Evolutionary conservation across 2,329 filamentous ascomycete species (phyloP).

Genomic region (Xylaria hypoxylon): DNA sequence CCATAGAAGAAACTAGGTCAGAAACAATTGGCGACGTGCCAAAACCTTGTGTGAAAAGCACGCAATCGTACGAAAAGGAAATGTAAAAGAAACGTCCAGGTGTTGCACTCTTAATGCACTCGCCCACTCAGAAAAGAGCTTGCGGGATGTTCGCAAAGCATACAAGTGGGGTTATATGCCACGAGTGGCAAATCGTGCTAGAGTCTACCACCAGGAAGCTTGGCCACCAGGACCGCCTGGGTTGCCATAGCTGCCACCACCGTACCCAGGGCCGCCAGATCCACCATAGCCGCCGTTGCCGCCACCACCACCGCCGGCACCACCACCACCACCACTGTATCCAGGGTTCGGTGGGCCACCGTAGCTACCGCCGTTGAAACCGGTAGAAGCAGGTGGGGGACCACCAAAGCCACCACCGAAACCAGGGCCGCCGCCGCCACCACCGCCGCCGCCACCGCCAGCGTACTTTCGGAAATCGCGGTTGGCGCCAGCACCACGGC

Average conservation of each 20-base stretch:
- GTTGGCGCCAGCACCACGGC: conserved; percentile 76
- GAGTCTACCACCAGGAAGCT: conserved; percentile 74
- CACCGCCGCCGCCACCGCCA: conserved; percentile 57
- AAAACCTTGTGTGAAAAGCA: conserved; percentile 43
- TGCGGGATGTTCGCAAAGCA: conserved; percentile 14
- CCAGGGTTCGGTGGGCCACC: conserved; percentile 12
- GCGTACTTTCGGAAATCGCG: conserved; percentile 89
- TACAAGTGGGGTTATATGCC: conserved; percentile 7
- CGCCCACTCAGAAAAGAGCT: conserved; percentile 19
- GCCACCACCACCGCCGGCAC: conserved; percentile 54
- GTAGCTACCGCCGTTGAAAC: conserved; percentile 57
- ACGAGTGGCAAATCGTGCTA: conserved; percentile 18
- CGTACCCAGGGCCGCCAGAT: conserved; percentile 56
- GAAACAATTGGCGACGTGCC: conserved; percentile 40
- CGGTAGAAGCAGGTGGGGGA: conserved; percentile 54
- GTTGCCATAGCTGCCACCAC: conserved; percentile 59
- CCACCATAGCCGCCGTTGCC: conserved; percentile 50
- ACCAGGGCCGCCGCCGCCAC: conserved; percentile 58
- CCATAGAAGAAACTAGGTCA: conserved; percentile 49
- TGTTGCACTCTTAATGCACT: conserved; percentile 45
- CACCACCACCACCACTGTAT: conserved; percentile 49
- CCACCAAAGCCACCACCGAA: conserved; percentile 55
- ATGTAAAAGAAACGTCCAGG: conserved; percentile 38
- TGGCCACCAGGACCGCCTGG: conserved; percentile 68
- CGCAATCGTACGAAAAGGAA: conserved; percentile 41